phyloP scores from a whole-genome alignment of 805 yeast species.

The Kregervanrija delftensis region DNA sequence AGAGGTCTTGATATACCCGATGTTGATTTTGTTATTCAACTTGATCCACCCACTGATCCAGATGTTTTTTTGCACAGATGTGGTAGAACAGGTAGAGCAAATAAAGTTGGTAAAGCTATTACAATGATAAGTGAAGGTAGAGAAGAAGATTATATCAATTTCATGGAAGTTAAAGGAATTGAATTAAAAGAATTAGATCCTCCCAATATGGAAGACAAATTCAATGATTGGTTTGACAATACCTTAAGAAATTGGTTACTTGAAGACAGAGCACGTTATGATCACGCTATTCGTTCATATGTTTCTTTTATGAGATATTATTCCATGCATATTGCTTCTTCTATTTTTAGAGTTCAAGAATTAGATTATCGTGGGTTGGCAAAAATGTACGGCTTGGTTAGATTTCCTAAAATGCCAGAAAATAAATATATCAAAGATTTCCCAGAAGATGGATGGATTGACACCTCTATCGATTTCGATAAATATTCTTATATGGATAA shows the following conservation, averaged over 20 bases:
- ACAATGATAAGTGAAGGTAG: conserved; percentile 66
- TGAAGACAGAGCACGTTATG: conserved; percentile 75
- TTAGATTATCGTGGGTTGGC: conserved; percentile 72
- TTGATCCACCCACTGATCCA: conserved; percentile 93
- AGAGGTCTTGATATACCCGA: conserved; percentile 94
- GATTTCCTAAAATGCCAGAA: conserved; percentile 96
- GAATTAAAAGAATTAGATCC: conserved; percentile 35
- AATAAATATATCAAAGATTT: conserved; percentile 43
- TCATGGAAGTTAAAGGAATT: conserved; percentile 68
- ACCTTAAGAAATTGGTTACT: conserved; percentile 48
- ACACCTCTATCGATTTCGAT: conserved; percentile 57
- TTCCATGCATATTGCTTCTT: conserved; percentile 79
- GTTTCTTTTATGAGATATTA: conserved; percentile 81
- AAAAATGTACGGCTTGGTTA: conserved; percentile 66
- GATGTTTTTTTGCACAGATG: conserved; percentile 88
- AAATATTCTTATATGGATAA: conserved; percentile 56
- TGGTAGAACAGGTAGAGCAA: conserved; percentile 94
- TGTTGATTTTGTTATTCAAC: conserved; percentile 87
- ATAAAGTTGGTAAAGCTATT: conserved; percentile 71
- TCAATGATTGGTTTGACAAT: conserved; percentile 22
- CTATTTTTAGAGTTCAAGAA: conserved; percentile 71
- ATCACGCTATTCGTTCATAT: conserved; percentile 68
- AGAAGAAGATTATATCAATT: conserved; percentile 77
- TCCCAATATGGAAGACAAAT: conserved; percentile 14
- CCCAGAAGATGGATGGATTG: conserved; percentile 74